Conservation (phyloP, 805 yeast genomes). For the Lipomyces mesembrius region DNA sequence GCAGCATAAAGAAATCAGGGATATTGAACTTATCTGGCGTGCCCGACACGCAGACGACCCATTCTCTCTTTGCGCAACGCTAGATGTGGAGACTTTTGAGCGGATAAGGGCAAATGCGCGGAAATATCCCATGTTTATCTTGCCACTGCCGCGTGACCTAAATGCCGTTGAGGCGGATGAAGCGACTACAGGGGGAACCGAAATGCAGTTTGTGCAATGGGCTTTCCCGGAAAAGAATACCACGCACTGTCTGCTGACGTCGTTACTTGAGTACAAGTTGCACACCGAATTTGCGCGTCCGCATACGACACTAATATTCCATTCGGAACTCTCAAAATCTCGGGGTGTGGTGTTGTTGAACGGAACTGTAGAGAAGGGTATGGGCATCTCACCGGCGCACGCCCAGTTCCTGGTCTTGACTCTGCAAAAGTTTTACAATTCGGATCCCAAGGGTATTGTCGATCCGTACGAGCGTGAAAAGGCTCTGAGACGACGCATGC, state of each 20-base stretch:
- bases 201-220: conserved; percentile 95
- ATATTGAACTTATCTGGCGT: conserved; percentile 87
- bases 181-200: conserved; percentile 51
- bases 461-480: conserved; percentile 52
- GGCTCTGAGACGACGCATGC: conserved; percentile 52
- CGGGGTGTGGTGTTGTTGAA: conserved; percentile 80
- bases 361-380: conserved; percentile 75
- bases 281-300: conserved; percentile 94
- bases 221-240: conserved; percentile 81
- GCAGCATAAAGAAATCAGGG: conserved; percentile 53
- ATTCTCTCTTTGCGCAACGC: conserved; percentile 65
- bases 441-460: conserved; percentile 55
- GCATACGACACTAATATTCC: conserved; percentile 88
- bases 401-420: conserved; percentile 77
- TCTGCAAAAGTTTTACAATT: conserved; percentile 72
- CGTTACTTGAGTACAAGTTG: conserved; percentile 87
- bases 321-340: conserved; percentile 66
- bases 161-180: conserved; percentile 14
- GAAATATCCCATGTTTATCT: conserved; percentile 78
- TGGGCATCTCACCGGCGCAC: conserved; percentile 65
- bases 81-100: conserved; percentile 63
- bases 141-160: conserved; percentile 76
- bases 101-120: conserved; percentile 68
- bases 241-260: conserved; percentile 85
- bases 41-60: conserved; percentile 74